Base-by-base conservation (phyloP, 257 asterid genomes). In the Nicotiana otophora region DNA sequence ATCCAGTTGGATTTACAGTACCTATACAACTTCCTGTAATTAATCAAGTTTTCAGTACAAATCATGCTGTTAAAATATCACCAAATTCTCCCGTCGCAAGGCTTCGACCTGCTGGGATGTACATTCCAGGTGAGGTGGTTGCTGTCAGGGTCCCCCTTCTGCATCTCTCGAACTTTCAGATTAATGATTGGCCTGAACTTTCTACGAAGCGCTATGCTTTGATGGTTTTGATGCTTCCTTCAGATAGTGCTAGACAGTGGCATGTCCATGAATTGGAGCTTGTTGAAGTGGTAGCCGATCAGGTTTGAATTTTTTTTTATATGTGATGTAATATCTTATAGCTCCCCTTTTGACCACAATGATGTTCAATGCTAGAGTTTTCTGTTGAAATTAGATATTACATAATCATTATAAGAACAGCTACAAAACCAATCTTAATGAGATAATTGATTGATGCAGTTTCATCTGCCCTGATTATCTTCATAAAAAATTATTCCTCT, bases 281-380 rank as follows among this genome's bases (percentile, higher is more conserved):
- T 86, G 99, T 96, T 55, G 97, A 96, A 89, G 99, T 94, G 51
- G 99, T 96, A 79, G 99, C 99, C 0, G 99, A 96, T 81, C 99
- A 96, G 99, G 99, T 94, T 84, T 23, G 89, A 76, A 4, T 78
- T 60, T 57, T 39, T 2, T 39, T 57, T 2, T 74, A 72, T 55
- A 7, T 12, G 19, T 66, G 34, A 64, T 9, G 53, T 17, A 51
- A 75, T 36, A 39, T 48, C 26, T 74, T 15, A 20, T 72, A 10
- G 15, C 80, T 3, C 51, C 62, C 55, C 23, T 74, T 12, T 48
- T 74, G 51, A 48, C 3, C 60, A 20, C 63, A 26, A 26, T 72
- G 79, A 72, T 23, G 4, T 23, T 72, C 78, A 70, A 14, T 70
- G 14, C 78, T 70, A 70, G 57, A 53, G 16, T 14, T 53, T 53